These are phyloP conservation scores for Globisporangium paroecandrum DNA, from an alignment of 352 stramenopile genomes.

Conservation along the genomic window DNA sequence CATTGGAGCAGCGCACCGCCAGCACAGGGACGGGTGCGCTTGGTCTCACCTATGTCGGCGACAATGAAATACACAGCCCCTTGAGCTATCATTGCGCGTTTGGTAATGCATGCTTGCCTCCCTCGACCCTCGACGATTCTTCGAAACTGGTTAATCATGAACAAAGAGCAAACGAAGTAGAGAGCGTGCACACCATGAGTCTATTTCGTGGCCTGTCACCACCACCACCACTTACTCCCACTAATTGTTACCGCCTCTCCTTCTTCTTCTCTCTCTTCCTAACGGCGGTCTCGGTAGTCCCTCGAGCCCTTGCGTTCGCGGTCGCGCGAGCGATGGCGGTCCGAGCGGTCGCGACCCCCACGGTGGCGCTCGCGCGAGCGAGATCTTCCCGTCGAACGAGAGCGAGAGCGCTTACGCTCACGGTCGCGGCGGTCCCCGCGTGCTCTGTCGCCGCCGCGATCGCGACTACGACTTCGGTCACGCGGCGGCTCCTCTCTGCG, in stretches of 20 bases:
- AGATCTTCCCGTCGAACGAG: constrained; percentile 29
- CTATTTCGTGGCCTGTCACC: constrained; percentile 10
- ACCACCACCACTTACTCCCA: neutral
- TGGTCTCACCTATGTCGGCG: neutral
- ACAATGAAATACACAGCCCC: neutral
- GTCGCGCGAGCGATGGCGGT: constrained; percentile 24
- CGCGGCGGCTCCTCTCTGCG: constrained; percentile 20
- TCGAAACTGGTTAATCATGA: neutral
- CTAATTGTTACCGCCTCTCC: neutral
- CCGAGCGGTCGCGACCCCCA: constrained; percentile 31
- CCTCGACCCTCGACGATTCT: neutral
- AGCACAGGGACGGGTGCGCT: neutral
- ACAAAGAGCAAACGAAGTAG: neutral
- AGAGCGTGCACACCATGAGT: constrained; percentile 5
- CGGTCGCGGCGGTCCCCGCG: constrained; percentile 16
- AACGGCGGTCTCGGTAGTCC: constrained; percentile 46
- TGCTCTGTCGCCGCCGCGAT: constrained; percentile 24
- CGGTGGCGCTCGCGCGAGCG: constrained; percentile 27
- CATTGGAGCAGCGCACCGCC: neutral
- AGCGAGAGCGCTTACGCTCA: constrained; percentile 33
- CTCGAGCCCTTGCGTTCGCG: constrained; percentile 49
- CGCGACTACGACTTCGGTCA: constrained; percentile 33
- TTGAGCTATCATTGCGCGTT: neutral
- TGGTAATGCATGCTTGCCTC: neutral
- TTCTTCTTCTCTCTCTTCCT: constrained; percentile 6